phyloP scores from a whole-genome alignment of 2,329 filamentous ascomycete genomes.

The Nectriaceae sp. region DNA sequence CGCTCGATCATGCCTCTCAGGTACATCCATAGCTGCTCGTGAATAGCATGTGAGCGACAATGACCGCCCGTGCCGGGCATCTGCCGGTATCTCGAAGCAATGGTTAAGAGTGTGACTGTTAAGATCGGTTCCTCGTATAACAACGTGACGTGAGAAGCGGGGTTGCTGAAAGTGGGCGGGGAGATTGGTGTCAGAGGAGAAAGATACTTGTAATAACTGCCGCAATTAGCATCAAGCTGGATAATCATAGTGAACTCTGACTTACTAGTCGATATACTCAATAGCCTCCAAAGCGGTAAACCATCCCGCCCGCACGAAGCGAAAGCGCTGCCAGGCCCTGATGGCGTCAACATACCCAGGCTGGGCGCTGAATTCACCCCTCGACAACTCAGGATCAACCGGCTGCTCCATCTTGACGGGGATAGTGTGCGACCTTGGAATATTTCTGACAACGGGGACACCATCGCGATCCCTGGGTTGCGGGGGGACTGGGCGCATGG shows the following conservation, averaged over 20 bases:
- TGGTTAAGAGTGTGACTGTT: conserved; percentile 86
- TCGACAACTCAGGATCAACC: conserved; percentile 49
- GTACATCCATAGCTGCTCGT: conserved; percentile 94
- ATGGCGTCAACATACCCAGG: conserved; percentile 69
- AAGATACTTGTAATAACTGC: conserved; percentile 84
- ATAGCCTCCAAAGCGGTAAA: conserved; percentile 93
- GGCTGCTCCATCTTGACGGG: conserved; percentile 35
- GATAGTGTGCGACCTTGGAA: conserved; percentile 15
- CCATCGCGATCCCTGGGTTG: conserved; percentile 20
- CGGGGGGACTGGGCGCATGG: conserved; percentile 15
- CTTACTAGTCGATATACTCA: conserved; percentile 88
- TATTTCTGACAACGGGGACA: conserved; percentile 19
- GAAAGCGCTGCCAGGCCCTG: conserved; percentile 86
- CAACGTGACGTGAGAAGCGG: conserved; percentile 76
- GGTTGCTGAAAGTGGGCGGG: conserved; percentile 83
- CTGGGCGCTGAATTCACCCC: conserved; percentile 47
- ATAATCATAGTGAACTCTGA: conserved; percentile 9
- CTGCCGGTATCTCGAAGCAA: conserved; percentile 82
- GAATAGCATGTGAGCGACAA: conserved; percentile 86
- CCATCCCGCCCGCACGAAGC: conserved; percentile 96
- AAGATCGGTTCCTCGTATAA: conserved; percentile 91
- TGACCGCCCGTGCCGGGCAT: conserved; percentile 78
- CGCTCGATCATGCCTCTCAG: conserved; percentile 93
- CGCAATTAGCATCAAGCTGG: conserved; percentile 11
- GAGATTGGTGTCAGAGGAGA: conserved; percentile 93